phyloP scores from a whole-genome alignment of 2,329 filamentous ascomycete genomes.

The Gnomoniopsis sp. region DNA sequence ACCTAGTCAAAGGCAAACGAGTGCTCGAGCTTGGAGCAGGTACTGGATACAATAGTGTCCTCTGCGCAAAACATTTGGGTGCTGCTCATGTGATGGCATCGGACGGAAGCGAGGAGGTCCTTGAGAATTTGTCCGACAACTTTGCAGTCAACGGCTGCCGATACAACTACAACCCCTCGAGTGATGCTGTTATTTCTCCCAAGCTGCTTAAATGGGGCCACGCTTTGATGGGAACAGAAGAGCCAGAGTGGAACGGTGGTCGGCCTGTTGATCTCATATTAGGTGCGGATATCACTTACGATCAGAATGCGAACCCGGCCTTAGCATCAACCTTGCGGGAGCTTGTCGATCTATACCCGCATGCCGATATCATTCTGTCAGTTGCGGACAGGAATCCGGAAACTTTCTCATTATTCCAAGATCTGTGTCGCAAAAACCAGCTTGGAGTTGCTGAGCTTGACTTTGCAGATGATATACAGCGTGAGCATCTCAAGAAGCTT shows the following conservation, averaged over 20 bases:
- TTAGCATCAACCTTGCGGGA: slow-evolving; percentile 63
- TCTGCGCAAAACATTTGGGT: slow-evolving; percentile 66
- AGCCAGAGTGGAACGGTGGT: slow-evolving; percentile 47
- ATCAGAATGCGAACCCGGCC: slow-evolving; percentile 58
- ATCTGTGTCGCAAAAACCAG: slow-evolving; percentile 1
- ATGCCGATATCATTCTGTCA: slow-evolving; percentile 60
- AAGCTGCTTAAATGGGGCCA: slow-evolving; percentile 65
- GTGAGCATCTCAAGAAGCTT: background rate
- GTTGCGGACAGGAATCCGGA: slow-evolving; percentile 63
- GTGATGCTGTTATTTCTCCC: slow-evolving; percentile 39
- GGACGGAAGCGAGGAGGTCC: slow-evolving; percentile 71
- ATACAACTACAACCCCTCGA: slow-evolving; percentile 19
- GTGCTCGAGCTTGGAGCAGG: slow-evolving; percentile 73
- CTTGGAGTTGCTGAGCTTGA: background rate
- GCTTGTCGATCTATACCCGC: slow-evolving; percentile 55
- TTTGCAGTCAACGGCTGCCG: slow-evolving; percentile 66
- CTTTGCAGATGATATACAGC: slow-evolving; percentile 1
- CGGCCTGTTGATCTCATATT: slow-evolving; percentile 59
- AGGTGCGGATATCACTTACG: slow-evolving; percentile 78
- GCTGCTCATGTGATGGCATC: slow-evolving; percentile 62
- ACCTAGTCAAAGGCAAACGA: slow-evolving; percentile 48
- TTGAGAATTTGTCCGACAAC: slow-evolving; percentile 64
- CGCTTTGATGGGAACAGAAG: slow-evolving; percentile 55
- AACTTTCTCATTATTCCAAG: slow-evolving; percentile 4
- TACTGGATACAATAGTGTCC: slow-evolving; percentile 71